Percentiles rank a stretch among this genome's conserved stretches.
Conservation (phyloP, 495 filamentous ascomycete genomes). For the Ascodesmis nigricans region DNA sequence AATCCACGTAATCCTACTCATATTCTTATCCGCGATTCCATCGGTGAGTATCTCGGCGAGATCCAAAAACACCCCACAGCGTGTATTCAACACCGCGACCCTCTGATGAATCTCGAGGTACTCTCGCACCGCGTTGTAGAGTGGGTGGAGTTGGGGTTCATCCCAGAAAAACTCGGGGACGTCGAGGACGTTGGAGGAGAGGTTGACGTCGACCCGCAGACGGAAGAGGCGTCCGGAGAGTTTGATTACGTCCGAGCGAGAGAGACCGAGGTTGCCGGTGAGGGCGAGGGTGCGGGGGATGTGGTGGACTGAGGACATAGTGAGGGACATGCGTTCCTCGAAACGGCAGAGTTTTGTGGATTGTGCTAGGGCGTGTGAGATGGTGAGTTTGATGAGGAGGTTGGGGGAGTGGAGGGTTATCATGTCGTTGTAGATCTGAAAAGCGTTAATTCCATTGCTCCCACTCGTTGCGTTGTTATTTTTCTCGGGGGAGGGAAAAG, state of each 20-base stretch:
- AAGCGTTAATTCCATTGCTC: no score
- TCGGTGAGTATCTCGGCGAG: slow-evolving; percentile 88
- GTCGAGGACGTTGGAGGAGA: slow-evolving; percentile 93
- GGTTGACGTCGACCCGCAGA: slow-evolving; percentile 86
- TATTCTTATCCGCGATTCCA: slow-evolving; percentile 77
- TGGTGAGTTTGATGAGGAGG: slow-evolving; percentile 97
- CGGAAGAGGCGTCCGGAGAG: slow-evolving; percentile 83
- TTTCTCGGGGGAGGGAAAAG: no score
- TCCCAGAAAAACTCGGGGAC: slow-evolving; percentile 98
- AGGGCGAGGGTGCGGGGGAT: slow-evolving; percentile 72
- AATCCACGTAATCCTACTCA: slow-evolving; percentile 90
- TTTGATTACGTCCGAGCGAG: slow-evolving; percentile 70
- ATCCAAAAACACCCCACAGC: slow-evolving; percentile 89
- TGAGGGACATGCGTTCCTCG: slow-evolving; percentile 85
- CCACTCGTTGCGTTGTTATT: no score
- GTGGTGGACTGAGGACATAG: slow-evolving; percentile 80
- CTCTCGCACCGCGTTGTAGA: slow-evolving; percentile 86
- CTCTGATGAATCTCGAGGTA: slow-evolving; percentile 94
- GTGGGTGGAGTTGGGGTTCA: slow-evolving; percentile 80
- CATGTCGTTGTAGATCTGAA: slow-evolving; percentile 81
- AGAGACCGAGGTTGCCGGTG: slow-evolving; percentile 80
- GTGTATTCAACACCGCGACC: slow-evolving; percentile 86
- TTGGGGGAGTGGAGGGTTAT: slow-evolving; percentile 85
- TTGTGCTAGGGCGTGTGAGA: slow-evolving; percentile 91
- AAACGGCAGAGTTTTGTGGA: slow-evolving; percentile 95